phyloP scores from a whole-genome alignment of 805 yeast species.

The Ascoidea tarda region DNA sequence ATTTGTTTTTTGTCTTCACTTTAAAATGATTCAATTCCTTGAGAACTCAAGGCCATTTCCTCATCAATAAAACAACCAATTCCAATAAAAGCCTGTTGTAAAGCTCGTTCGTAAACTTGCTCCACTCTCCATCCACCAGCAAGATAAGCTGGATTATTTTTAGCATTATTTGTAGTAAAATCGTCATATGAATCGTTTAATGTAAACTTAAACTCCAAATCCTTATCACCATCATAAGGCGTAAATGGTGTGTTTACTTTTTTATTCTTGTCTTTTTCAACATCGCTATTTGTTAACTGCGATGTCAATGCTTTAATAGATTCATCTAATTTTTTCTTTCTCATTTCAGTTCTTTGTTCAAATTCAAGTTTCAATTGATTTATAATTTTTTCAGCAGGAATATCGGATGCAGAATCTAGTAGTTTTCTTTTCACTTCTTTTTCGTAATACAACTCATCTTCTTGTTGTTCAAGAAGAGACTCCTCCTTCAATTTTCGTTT shows the following conservation, averaged over 20 bases:
- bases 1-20: too few relatives aligned
- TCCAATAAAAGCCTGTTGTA: slow-evolving; percentile 85
- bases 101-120: slow-evolving; percentile 55
- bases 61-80: slow-evolving; percentile 65
- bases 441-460: slow-evolving; percentile 40
- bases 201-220: slow-evolving; percentile 34
- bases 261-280: slow-evolving; percentile 14
- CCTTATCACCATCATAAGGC: slow-evolving; percentile 87
- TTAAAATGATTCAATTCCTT: too few relatives aligned
- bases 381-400: slow-evolving; percentile 1
- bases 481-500: slow-evolving; percentile 43
- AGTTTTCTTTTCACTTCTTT: slow-evolving; percentile 41
- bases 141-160: slow-evolving; percentile 45
- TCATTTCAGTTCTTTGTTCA: slow-evolving; percentile 1
- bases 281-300: slow-evolving; percentile 19
- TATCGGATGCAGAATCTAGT: slow-evolving; percentile 14
- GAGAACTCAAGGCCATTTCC: slow-evolving; percentile 18
- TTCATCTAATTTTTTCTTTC: slow-evolving; percentile 17
- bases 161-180: slow-evolving; percentile 41
- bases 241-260: slow-evolving; percentile 58
- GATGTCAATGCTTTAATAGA: slow-evolving; percentile 22
- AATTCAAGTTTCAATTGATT: slow-evolving; percentile 3
- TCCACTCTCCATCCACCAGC: slow-evolving; percentile 81
- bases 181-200: slow-evolving; percentile 38
- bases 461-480: slow-evolving; percentile 42